Conservation (phyloP, 345 rosid species). For the Jatropha curcas region DNA sequence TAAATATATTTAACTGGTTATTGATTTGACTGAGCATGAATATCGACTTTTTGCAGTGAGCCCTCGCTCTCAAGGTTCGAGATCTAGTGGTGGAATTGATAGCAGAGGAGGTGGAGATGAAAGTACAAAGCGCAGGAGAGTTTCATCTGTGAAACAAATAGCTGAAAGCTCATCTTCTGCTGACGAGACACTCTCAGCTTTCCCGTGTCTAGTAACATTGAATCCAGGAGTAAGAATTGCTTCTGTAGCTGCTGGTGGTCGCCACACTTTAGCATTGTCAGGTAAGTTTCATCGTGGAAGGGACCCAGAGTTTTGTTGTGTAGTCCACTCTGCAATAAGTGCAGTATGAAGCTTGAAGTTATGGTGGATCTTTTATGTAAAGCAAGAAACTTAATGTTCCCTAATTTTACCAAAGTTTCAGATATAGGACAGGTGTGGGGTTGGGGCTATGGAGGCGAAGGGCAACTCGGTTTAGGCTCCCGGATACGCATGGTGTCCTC, state of each 20-base stretch:
- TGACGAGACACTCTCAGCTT: conserved; percentile 72
- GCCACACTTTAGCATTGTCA: conserved; percentile 91
- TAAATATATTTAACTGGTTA: neutral
- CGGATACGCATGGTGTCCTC: conserved; percentile 90
- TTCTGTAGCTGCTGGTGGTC: conserved; percentile 93
- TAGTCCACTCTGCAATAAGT: conserved; percentile 17
- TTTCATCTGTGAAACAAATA: conserved; percentile 63
- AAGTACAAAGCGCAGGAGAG: conserved; percentile 64
- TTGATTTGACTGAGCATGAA: conserved; percentile 22
- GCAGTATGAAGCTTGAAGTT: conserved; percentile 19
- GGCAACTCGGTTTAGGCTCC: conserved; percentile 98
- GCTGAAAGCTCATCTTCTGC: conserved; percentile 73
- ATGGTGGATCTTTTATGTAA: conserved; percentile 22
- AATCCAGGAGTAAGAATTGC: conserved; percentile 85
- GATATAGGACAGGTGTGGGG: conserved; percentile 99
- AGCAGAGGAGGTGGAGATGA: conserved; percentile 59
- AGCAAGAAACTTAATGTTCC: conserved; percentile 30
- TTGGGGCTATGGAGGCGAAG: conserved; percentile 99
- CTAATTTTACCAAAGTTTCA: conserved; percentile 53
- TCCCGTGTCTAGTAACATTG: conserved; percentile 84
- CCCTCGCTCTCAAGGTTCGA: conserved; percentile 57
- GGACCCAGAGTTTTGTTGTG: conserved; percentile 5
- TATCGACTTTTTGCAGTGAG: conserved; percentile 46
- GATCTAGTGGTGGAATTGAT: conserved; percentile 49
- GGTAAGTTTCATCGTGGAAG: conserved; percentile 43